Evolutionary conservation across 805 yeast species (phyloP), one percentile per base, ranked within the genome.

Genomic region (Candida golubevii): DNA sequence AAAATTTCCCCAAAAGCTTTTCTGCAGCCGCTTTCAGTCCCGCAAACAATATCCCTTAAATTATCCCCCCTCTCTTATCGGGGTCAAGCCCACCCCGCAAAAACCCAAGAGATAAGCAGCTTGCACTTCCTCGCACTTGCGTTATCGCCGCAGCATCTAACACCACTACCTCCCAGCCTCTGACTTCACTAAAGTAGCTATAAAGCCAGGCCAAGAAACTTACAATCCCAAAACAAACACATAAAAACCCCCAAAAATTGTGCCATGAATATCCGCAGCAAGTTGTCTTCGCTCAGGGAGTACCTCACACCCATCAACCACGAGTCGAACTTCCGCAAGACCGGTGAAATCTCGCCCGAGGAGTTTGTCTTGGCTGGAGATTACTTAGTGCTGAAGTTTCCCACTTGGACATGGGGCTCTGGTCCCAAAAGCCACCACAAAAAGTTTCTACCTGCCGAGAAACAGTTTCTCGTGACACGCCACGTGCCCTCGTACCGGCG

Each of bases 351-450:
- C 41, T 87, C 96, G 1, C 99, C 99, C 1, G 96, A 88, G 42
- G 99, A 93, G 63, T 93, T 93, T 66, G 91, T 89, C 8, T 72
- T 71, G 44, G 97, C 99, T 3, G 99, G 99, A 18, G 97, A 93
- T 62, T 93, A 88, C 63, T 69, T 93, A 46, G 90, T 83, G 29
- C 83, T 81, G 64, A 87, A 85, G 71, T 93, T 93, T 62, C 98
- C 99, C 2, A 93, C 98, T 0, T 93, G 99, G 99, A 80, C 82
- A 49, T 93, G 99, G 99, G 59, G 65, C 26, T 36, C 61, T 7
- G 58, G 67, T 42, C 67, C 74, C 29, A 58, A 61, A 41, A 55
- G 46, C 36, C 56, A 67, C 41, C 65, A 57, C 38, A 78, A 82
- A 50, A 84, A 80, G 49, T 93, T 88, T 55, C 66, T 93, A 47